Conservation (phyloP, 805 yeast species). For the Lachancea nothofagi region DNA sequence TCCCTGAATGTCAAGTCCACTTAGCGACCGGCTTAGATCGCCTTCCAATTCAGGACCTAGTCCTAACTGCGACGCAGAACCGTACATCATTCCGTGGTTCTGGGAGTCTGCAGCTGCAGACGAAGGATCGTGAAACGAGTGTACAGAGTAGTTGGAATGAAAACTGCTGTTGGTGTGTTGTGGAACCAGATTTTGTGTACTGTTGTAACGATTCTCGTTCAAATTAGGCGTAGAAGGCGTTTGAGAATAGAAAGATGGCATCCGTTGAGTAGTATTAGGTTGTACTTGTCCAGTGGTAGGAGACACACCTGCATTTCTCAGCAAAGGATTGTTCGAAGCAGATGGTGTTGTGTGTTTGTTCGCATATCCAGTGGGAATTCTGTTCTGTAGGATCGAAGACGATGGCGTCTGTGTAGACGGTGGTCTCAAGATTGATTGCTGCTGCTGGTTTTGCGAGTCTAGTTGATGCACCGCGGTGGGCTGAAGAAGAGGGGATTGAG, state of each 20-base stretch:
- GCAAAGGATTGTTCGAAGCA: constrained; percentile 28
- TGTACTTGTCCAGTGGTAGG: constrained; percentile 21
- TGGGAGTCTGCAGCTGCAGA: constrained; percentile 6
- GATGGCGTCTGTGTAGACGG: constrained; percentile 29
- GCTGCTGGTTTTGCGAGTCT: constrained; percentile 23
- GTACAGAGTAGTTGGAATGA: constrained; percentile 31
- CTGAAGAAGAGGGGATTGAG: constrained; percentile 20
- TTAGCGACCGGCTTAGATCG: constrained; percentile 30
- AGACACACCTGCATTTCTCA: constrained; percentile 29
- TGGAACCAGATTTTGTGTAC: constrained; percentile 19
- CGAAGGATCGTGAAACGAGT: constrained; percentile 22
- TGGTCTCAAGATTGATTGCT: constrained; percentile 28
- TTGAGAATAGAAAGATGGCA: constrained; percentile 14
- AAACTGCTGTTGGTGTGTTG: constrained; percentile 34
- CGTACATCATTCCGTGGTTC: constrained; percentile 19
- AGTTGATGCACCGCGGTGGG: constrained; percentile 21
- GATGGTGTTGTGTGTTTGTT: constrained; percentile 14
- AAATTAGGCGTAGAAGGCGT: constrained; percentile 12
- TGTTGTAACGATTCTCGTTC: constrained; percentile 8
- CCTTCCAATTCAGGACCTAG: constrained; percentile 24
- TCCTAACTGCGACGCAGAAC: constrained; percentile 15
- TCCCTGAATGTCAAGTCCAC: constrained; percentile 30
- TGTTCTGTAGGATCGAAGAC: constrained; percentile 20
- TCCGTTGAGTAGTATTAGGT: constrained; percentile 11
- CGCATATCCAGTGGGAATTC: constrained; percentile 34